A percentile compares a stretch with the other conserved stretches of the same genome.
Evolutionary conservation across 441 rosid genomes (phyloP).

Genomic region (Populus hybrid): DNA sequence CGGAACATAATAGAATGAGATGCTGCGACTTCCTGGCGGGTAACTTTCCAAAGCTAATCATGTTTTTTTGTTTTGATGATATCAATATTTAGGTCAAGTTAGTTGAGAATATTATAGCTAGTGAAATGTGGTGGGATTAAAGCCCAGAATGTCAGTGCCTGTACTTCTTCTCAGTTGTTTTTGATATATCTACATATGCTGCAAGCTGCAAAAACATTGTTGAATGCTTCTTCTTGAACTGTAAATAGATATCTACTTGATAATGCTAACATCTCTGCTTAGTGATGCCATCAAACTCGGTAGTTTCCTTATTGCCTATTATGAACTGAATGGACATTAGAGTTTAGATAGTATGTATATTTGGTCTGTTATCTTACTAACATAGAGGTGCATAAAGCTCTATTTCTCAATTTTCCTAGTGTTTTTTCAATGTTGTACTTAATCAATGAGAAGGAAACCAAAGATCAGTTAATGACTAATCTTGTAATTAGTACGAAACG

Average conservation of each 20-base stretch:
- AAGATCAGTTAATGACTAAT: not conserved
- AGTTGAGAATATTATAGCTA: constrained; percentile 8
- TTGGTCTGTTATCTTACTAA: not conserved
- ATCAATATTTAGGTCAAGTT: constrained; percentile 11
- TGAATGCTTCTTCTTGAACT: constrained; percentile 13
- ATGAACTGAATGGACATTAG: not conserved
- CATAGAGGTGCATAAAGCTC: not conserved
- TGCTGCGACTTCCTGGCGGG: not conserved
- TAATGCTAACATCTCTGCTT: not conserved
- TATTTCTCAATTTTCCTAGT: not conserved
- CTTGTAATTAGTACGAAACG: not conserved
- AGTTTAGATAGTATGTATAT: not conserved
- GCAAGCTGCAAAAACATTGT: constrained; percentile 8
- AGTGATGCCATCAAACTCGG: constrained; percentile 3
- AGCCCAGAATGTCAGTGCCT: not conserved
- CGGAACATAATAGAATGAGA: not conserved
- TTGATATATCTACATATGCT: not conserved
- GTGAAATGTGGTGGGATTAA: constrained; percentile 9
- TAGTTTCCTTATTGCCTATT: not conserved
- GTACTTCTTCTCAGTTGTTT: constrained; percentile 1
- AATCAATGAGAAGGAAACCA: not conserved
- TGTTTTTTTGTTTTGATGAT: not conserved
- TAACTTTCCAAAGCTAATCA: constrained; percentile 7
- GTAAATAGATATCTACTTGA: constrained; percentile 18
- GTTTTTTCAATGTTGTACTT: not conserved